Percentiles rank a stretch among this genome's conserved stretches.
These are phyloP conservation scores for Aechmea fasciata DNA, from an alignment of 176 grass and related monocot species.

Conservation along the genomic window DNA sequence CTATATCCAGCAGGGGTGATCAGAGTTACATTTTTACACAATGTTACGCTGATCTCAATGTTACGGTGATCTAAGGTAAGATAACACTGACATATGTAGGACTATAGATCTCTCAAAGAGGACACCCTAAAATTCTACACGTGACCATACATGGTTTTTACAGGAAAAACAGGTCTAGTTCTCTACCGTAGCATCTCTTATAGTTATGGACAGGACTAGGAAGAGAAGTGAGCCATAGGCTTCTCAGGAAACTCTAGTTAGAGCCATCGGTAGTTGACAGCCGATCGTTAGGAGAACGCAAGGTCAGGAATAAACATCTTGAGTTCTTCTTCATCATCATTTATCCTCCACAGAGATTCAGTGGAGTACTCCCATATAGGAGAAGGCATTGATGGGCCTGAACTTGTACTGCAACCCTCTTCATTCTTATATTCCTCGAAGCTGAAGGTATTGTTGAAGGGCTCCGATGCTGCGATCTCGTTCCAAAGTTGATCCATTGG, in stretches of 20 bases:
- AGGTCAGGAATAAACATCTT: constrained; percentile 38
- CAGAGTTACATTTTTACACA: neutral
- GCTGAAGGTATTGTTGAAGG: constrained; percentile 15
- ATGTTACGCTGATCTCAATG: constrained; percentile 6
- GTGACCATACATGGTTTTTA: constrained; percentile 3
- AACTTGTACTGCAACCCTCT: neutral
- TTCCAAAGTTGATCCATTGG: constrained; percentile 78
- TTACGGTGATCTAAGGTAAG: constrained; percentile 2
- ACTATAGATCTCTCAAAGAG: neutral
- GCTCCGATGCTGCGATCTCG: constrained; percentile 50
- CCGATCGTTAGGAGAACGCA: constrained; percentile 24
- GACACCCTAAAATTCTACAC: neutral
- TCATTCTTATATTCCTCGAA: constrained; percentile 32
- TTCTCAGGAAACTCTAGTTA: neutral
- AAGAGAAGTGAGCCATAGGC: neutral
- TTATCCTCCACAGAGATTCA: constrained; percentile 73
- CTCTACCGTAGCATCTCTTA: neutral
- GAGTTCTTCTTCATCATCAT: constrained; percentile 44
- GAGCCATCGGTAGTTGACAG: neutral
- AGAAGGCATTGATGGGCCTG: constrained; percentile 18
- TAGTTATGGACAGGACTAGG: neutral
- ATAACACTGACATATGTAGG: neutral
- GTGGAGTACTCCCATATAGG: constrained; percentile 62
- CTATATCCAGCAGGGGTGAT: neutral
- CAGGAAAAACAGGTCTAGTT: neutral